Percentiles rank a stretch among this genome's conserved stretches.
phyloP scores from a whole-genome alignment of 2,329 filamentous ascomycete species.

The Colletotrichum echinochloae region DNA sequence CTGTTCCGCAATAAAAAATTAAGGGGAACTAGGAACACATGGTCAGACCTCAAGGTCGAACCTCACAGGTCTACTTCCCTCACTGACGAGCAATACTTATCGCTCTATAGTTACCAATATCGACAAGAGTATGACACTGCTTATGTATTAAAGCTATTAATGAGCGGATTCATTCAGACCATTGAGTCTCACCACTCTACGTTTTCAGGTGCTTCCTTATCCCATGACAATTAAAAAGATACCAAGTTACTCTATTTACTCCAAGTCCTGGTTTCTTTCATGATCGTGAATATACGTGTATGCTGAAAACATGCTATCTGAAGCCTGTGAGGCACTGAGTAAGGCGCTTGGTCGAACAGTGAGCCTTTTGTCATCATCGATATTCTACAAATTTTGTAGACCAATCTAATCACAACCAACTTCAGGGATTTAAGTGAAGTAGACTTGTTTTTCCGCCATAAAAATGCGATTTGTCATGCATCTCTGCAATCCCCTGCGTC shows the following conservation, averaged over 20 bases:
- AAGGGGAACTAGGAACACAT: background rate
- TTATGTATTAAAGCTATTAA: background rate
- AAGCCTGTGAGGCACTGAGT: background rate
- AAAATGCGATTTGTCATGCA: background rate
- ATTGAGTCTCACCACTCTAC: background rate
- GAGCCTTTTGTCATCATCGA: background rate
- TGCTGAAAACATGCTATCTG: background rate
- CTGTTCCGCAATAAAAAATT: no score
- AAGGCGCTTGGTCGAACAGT: background rate
- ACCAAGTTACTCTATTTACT: background rate
- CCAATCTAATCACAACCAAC: no score
- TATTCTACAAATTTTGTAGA: background rate
- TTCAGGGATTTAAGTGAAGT: background rate
- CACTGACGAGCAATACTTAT: background rate
- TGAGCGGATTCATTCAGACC: background rate
- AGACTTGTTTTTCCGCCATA: no score
- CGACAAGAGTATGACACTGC: background rate
- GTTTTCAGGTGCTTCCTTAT: no score
- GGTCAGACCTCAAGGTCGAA: no score
- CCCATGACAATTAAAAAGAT: background rate
- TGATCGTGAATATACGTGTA: background rate
- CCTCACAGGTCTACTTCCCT: background rate
- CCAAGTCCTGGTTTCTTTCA: accelerated
- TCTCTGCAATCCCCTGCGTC: background rate
- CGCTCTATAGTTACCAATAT: background rate